Percentiles rank a stretch among this genome's conserved stretches.
Evolutionary conservation across 2,329 filamentous ascomycete genomes (phyloP).

Genomic region (Apiospora rasikravindrae): DNA sequence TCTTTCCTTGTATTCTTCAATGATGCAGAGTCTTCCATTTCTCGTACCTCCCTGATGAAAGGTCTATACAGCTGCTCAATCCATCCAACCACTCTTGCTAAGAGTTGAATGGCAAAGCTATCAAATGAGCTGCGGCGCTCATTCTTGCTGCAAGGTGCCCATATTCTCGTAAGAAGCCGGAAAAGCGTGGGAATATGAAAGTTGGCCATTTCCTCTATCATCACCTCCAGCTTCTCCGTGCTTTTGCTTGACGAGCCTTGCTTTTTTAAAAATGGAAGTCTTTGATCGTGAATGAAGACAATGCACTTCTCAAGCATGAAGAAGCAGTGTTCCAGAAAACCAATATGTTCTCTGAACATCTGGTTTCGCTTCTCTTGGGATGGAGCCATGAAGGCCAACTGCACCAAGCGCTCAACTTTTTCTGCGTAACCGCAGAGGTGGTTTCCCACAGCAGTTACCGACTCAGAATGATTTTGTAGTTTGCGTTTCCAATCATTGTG

Average conservation of each 20-base stretch:
- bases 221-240: conserved; percentile 26
- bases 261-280: conserved; percentile 21
- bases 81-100: conserved; percentile 33
- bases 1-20: conserved; percentile 16
- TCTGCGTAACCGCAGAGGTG: conserved; percentile 28
- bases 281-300: conserved; percentile 29
- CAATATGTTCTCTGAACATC: conserved; percentile 32
- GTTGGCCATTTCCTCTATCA: conserved; percentile 31
- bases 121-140: conserved; percentile 35
- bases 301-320: conserved; percentile 29
- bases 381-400: conserved; percentile 28
- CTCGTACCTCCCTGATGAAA: conserved; percentile 20
- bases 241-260: conserved; percentile 20
- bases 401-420: conserved; percentile 34
- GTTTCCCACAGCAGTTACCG: conserved; percentile 28
- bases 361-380: conserved; percentile 31
- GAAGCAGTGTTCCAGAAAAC: conserved; percentile 34
- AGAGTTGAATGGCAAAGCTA: conserved; percentile 29
- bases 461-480: conserved; percentile 24
- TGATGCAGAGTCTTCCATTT: neutral
- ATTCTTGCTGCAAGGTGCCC: conserved; percentile 32
- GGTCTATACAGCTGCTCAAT: conserved; percentile 30
- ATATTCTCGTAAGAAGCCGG: conserved; percentile 32
- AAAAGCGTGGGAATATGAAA: conserved; percentile 34
- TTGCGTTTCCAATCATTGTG: conserved; percentile 28